phyloP scores from a whole-genome alignment of 306 rosid genomes.

The Gastrolobium villosum region DNA sequence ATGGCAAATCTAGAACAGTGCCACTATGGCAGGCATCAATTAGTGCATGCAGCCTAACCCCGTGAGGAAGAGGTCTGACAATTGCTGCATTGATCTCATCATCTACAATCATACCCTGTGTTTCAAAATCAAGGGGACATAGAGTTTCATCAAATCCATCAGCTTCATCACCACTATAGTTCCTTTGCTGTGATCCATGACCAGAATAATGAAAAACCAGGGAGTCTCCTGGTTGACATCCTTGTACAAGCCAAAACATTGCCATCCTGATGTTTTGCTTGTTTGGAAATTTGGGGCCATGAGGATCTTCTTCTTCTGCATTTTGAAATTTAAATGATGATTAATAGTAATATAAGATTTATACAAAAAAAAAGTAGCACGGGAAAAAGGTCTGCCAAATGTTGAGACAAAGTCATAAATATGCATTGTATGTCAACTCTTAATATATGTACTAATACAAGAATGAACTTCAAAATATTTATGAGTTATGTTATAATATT shows the following conservation, averaged over 20 bases:
- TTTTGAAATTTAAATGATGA: conserved; percentile 44
- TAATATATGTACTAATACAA: not conserved
- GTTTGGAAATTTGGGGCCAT: conserved; percentile 73
- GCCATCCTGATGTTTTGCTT: conserved; percentile 95
- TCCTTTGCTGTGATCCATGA: conserved; percentile 94
- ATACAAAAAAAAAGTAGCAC: not conserved
- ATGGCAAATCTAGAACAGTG: conserved; percentile 95
- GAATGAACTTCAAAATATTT: not conserved
- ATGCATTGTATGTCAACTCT: not conserved
- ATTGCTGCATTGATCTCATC: conserved; percentile 87
- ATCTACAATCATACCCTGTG: conserved; percentile 99
- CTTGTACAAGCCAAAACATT: conserved; percentile 94
- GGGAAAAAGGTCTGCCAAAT: conserved; percentile 12
- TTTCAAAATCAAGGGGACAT: conserved; percentile 95
- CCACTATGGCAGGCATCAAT: conserved; percentile 99
- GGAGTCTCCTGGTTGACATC: conserved; percentile 96
- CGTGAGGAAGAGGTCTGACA: conserved; percentile 87
- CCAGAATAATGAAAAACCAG: conserved; percentile 98
- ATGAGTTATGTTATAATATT: not conserved
- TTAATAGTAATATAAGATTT: not conserved
- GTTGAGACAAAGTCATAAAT: conserved; percentile 10
- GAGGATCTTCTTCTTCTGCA: conserved; percentile 98
- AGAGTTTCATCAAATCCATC: conserved; percentile 97
- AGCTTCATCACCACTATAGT: conserved; percentile 88
- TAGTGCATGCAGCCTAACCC: conserved; percentile 93